Conservation (phyloP, 495 filamentous ascomycete species). For the Daldinia concentrica region DNA sequence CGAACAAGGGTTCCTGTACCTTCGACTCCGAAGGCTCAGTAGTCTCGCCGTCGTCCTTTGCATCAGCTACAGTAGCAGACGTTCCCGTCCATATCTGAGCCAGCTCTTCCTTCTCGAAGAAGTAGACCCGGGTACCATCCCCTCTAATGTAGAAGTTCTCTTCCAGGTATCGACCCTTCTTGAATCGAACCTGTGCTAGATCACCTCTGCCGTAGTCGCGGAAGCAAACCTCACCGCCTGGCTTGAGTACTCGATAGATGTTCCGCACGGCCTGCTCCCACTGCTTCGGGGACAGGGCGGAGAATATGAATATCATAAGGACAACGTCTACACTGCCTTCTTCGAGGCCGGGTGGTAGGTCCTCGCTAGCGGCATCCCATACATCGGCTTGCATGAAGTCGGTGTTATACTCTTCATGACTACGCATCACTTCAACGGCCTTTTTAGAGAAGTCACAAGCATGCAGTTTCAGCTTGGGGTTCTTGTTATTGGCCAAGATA, state of each 20-base stretch:
- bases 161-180: conserved; percentile 87
- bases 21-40: conserved; percentile 34
- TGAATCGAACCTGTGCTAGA: conserved; percentile 95
- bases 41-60: conserved; percentile 29
- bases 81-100: conserved; percentile 75
- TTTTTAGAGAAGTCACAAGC: conserved; percentile 94
- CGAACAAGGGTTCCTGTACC: conserved; percentile 57
- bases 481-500: conserved; percentile 80
- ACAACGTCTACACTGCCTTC: conserved; percentile 86
- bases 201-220: conserved; percentile 96
- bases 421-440: conserved; percentile 87
- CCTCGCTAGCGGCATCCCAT: conserved; percentile 82
- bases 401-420: conserved; percentile 68
- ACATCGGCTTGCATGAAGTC: conserved; percentile 83
- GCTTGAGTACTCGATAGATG: conserved; percentile 81
- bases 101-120: conserved; percentile 89
- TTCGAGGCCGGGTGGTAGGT: conserved; percentile 77
- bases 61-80: conserved; percentile 27
- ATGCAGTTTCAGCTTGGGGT: conserved; percentile 78
- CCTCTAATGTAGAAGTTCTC: conserved; percentile 98
- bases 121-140: conserved; percentile 96
- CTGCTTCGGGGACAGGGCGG: conserved; percentile 83
- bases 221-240: conserved; percentile 89
- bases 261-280: conserved; percentile 87
- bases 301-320: conserved; percentile 96